Percentiles rank a stretch among this genome's conserved stretches.
phyloP scores from a whole-genome alignment of 441 rosid genomes.

The Erodium chrysanthum region DNA sequence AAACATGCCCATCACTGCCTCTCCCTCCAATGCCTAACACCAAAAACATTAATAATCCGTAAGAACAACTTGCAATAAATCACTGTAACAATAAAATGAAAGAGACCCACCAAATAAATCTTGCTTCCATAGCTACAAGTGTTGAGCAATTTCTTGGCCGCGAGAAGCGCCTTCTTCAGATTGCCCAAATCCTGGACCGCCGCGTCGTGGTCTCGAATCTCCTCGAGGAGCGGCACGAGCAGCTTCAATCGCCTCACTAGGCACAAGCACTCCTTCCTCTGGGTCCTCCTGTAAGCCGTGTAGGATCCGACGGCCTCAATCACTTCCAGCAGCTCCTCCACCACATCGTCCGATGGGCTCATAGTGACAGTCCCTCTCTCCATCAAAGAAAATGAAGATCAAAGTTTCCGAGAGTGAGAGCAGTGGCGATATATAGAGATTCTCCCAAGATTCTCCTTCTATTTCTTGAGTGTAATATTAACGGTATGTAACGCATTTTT shows the following conservation, averaged over 20 bases:
- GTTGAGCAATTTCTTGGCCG: constrained; percentile 45
- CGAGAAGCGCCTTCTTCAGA: constrained; percentile 32
- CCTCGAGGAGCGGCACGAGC: constrained; percentile 45
- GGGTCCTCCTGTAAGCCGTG: constrained; percentile 32
- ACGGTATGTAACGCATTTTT: constrained; percentile 17
- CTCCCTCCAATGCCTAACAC: constrained; percentile 54
- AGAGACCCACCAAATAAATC: constrained; percentile 47
- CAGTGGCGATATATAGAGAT: too few relatives aligned
- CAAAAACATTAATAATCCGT: background rate
- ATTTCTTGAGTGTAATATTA: constrained; percentile 8
- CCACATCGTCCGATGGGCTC: constrained; percentile 20
- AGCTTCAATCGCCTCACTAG: constrained; percentile 52
- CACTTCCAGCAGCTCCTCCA: constrained; percentile 28
- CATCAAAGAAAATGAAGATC: background rate
- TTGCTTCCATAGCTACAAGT: constrained; percentile 65
- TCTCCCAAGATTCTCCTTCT: background rate
- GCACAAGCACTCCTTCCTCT: constrained; percentile 44
- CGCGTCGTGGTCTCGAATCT: constrained; percentile 29
- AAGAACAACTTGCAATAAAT: background rate
- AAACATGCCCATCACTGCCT: constrained; percentile 39
- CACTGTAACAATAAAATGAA: too few relatives aligned
- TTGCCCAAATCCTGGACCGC: constrained; percentile 21
- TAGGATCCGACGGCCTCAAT: constrained; percentile 36
- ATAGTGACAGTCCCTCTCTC: constrained; percentile 9
- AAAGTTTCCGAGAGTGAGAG: background rate